Evolutionary conservation across 306 rosid species (phyloP).

Genomic region (Castanospermum australe): DNA sequence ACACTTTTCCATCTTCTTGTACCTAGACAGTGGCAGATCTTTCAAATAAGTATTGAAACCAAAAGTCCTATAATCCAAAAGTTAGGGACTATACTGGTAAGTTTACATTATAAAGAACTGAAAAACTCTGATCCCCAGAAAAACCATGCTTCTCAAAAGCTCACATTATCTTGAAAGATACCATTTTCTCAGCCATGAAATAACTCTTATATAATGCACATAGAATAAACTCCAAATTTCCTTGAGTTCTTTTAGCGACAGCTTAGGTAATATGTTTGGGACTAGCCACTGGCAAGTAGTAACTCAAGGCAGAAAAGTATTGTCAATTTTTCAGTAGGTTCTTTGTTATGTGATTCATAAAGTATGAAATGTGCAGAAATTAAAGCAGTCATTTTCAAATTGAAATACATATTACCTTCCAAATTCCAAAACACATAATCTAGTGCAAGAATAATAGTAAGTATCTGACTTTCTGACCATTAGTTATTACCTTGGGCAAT

Average conservation of each 20-base stretch:
- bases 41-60: constrained; percentile 23
- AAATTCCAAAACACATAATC: constrained; percentile 11
- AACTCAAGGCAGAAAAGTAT: not conserved
- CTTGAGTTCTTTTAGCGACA: not conserved
- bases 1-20: constrained; percentile 73
- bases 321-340: not conserved
- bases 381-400: not conserved
- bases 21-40: constrained; percentile 44
- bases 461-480: not conserved
- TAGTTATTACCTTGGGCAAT: constrained; percentile 10
- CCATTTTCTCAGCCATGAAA: not conserved
- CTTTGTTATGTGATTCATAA: not conserved
- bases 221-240: constrained; percentile 24
- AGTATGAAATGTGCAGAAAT: not conserved
- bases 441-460: not conserved
- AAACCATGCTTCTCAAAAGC: not conserved
- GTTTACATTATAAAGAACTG: not conserved
- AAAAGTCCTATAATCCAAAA: constrained; percentile 5
- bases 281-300: not conserved
- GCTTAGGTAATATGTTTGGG: not conserved
- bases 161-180: not conserved
- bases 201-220: constrained; percentile 10
- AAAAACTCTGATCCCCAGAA: not conserved
- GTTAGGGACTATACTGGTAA: not conserved
- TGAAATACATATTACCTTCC: not conserved